Percentiles rank a stretch among this genome's conserved stretches.
Conservation (phyloP, 768 basidiomycete genomes). For the Phaeotremella fagi region DNA sequence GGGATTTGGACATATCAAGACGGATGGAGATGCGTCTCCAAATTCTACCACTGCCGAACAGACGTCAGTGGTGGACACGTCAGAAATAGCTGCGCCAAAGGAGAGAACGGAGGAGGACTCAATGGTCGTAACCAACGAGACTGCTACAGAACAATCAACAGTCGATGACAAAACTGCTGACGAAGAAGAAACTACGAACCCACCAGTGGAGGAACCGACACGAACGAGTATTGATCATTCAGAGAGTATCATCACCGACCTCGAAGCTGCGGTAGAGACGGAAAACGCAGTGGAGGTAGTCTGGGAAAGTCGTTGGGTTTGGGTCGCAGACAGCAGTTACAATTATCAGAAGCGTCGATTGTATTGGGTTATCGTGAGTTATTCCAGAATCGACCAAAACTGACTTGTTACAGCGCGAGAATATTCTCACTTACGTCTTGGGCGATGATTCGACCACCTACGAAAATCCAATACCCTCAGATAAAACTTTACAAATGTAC, state of each 20-base stretch:
- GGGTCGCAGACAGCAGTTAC: conserved; percentile 13
- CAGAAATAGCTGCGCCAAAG: not conserved
- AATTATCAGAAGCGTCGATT: conserved; percentile 12
- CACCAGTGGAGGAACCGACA: not conserved
- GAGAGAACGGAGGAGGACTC: not conserved
- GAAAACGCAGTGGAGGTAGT: not conserved
- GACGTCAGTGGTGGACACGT: not conserved
- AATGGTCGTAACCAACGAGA: not conserved
- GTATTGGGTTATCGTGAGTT: conserved; percentile 31
- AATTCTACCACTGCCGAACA: not conserved
- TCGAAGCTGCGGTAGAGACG: conserved; percentile 19
- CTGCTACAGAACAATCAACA: not conserved
- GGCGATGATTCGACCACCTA: not conserved
- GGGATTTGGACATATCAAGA: conserved; percentile 12
- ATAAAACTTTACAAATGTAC: conserved; percentile 12
- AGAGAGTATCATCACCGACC: conserved; percentile 5
- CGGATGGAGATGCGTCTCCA: not conserved
- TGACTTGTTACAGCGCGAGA: conserved; percentile 15
- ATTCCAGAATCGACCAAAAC: not conserved
- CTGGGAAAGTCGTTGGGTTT: not conserved
- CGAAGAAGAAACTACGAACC: not conserved
- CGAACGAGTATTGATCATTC: conserved; percentile 8
- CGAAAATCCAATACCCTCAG: not conserved
- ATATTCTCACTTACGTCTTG: conserved; percentile 16
- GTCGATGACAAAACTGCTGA: not conserved